Conservation (phyloP, 83 land plant species). For the Isoetes engelmannii region DNA sequence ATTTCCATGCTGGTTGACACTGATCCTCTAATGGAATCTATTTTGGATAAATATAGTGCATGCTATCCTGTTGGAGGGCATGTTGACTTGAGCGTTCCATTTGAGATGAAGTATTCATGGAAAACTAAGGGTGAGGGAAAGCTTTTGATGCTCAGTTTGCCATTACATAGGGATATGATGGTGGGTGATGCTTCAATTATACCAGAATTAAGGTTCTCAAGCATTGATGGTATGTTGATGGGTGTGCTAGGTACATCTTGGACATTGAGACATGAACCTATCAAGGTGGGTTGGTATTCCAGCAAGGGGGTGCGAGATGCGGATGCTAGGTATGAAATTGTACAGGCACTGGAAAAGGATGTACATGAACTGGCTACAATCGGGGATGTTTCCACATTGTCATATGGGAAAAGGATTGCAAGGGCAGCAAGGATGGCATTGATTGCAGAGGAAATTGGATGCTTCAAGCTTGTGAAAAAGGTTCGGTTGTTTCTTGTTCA, state of each 20-base stretch:
- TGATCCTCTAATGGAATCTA: too few species aligned
- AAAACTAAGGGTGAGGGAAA: neutral
- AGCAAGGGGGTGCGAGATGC: constrained; percentile 34
- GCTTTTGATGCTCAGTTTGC: constrained; percentile 17
- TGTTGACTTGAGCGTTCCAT: constrained; percentile 9
- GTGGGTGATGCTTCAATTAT: neutral
- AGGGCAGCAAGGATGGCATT: constrained; percentile 69
- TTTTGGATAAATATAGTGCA: constrained; percentile 9
- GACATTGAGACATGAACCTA: constrained; percentile 30
- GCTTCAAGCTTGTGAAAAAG: constrained; percentile 28
- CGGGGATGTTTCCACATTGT: constrained; percentile 50
- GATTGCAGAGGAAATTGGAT: constrained; percentile 46
- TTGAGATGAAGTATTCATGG: constrained; percentile 1
- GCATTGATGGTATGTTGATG: constrained; percentile 14
- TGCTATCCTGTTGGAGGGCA: constrained; percentile 14
- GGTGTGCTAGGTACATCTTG: constrained; percentile 15
- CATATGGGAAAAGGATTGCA: constrained; percentile 69
- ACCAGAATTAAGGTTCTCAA: neutral
- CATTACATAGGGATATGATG: constrained; percentile 23
- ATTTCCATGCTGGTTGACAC: constrained; percentile 38
- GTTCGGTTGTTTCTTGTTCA: constrained; percentile 40
- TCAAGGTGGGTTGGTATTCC: constrained; percentile 67
- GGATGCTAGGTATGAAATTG: constrained; percentile 14
- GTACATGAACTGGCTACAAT: constrained; percentile 28
- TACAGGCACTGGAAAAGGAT: neutral